phyloP scores from a whole-genome alignment of 2,329 filamentous ascomycete genomes.

The Scedosporium dehoogii region DNA sequence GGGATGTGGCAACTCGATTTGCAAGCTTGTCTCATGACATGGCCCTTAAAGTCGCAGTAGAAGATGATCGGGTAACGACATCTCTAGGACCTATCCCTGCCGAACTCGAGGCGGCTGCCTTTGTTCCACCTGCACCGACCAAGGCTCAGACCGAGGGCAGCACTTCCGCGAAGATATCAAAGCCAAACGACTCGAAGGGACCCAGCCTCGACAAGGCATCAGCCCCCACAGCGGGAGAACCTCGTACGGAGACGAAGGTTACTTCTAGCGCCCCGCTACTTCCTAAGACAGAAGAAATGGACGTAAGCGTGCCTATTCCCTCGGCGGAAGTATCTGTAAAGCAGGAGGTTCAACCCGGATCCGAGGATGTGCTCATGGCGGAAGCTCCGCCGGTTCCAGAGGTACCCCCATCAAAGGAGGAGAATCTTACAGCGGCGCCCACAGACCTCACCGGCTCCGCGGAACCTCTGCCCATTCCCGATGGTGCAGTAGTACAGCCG shows the following conservation, averaged over 20 bases:
- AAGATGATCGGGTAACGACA: constrained; percentile 27
- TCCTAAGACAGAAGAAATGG: constrained; percentile 31
- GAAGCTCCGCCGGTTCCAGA: constrained; percentile 3
- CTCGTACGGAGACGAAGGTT: neutral
- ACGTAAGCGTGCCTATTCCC: constrained; percentile 11
- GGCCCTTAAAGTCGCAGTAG: constrained; percentile 34
- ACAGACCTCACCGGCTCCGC: neutral
- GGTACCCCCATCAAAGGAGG: neutral
- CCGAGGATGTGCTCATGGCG: constrained; percentile 18
- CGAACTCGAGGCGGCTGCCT: neutral
- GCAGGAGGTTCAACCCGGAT: constrained; percentile 5
- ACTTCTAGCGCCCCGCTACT: constrained; percentile 11
- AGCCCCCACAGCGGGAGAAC: neutral
- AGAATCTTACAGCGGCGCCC: neutral
- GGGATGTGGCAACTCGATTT: constrained; percentile 34
- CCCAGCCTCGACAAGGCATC: neutral
- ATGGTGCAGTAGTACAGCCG: neutral
- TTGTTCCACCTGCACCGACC: neutral
- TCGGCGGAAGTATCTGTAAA: constrained; percentile 10
- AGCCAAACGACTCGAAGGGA: neutral
- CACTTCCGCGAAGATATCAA: too few species aligned
- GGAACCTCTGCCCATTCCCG: neutral
- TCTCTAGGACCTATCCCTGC: constrained; percentile 2
- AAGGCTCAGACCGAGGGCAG: neutral
- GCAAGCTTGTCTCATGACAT: constrained; percentile 38